Base-by-base conservation (phyloP, 768 basidiomycete species). In the Amanita pallidorosea region DNA sequence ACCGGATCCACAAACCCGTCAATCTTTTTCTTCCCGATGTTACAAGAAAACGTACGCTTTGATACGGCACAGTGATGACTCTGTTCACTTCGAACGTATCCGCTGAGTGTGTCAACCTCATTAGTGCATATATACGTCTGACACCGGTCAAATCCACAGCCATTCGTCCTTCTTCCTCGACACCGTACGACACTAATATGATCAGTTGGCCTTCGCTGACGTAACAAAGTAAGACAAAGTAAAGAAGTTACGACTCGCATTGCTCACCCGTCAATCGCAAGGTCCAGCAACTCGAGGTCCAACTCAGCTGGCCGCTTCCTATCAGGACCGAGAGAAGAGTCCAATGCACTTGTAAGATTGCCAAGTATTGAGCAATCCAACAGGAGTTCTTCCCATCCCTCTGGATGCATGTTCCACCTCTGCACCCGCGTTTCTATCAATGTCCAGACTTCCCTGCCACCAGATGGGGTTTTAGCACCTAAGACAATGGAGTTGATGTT, bases 231-330 rank as follows among this genome's bases (percentile, higher is more conserved):
- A 18, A 41, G 15, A 49, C 35, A 8, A 54, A 9, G 22, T 53
- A 29, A 4, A 37, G 7, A 25, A 38, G 5, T 47, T 49, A 53
- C 13, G 12, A 33, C 12, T 33, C 31, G 23, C 54, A 45, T 15
- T 25, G 54, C 72, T 48, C 52, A 83, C 84, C 70, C 70, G 49
- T 81, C 77, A 15, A 84, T 62, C 5, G 76, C 76, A 31, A 88
- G 56, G 67, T 90, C 88, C 42, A 88, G 67, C 36, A 89, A 64
- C 60, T 91, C 88, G 3, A 91, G 65, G 56, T 88, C 86, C 37
- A 87, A 65, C 18, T 51, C 31, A n/a, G 23, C 15, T 27, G 27
- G 22, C 29, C 27, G 33, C 51, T 73, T 70, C 6, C 76, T 70
- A 29, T 73, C 67, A 8, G 58, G 50, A 45, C 63, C 64, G 49